phyloP scores from a whole-genome alignment of 352 stramenopile genomes.

The Globisporangium okanoganense region DNA sequence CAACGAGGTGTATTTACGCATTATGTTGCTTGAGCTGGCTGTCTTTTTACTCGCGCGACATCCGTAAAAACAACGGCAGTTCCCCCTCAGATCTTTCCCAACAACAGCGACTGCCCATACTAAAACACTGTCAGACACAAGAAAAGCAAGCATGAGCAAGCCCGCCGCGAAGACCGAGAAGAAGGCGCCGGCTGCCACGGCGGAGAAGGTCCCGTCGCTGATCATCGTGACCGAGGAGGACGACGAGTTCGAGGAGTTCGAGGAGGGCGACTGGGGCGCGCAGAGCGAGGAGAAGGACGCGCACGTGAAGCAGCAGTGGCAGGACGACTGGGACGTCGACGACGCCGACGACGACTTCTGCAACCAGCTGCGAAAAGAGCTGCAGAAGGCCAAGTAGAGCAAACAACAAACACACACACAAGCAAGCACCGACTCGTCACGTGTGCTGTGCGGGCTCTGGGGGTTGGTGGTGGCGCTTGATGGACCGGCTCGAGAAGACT shows the following conservation, averaged over 20 bases:
- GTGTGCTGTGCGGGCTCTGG: not conserved
- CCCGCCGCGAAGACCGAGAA: constrained; percentile 15
- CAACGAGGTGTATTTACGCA: constrained; percentile 15
- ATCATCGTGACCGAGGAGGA: constrained; percentile 86
- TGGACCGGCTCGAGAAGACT: not conserved
- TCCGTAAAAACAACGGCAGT: constrained; percentile 7
- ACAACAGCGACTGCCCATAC: not conserved
- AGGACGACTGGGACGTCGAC: constrained; percentile 92
- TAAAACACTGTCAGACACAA: not conserved
- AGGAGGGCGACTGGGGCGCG: constrained; percentile 74
- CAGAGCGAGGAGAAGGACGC: constrained; percentile 75
- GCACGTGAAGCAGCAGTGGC: constrained; percentile 89
- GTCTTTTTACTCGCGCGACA: constrained; percentile 15
- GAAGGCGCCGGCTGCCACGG: constrained; percentile 5
- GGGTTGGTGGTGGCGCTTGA: not conserved
- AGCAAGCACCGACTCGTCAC: not conserved
- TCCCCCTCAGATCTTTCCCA: constrained; percentile 14
- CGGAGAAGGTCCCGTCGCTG: constrained; percentile 63
- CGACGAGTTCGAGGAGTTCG: constrained; percentile 89
- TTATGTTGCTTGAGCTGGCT: too few relatives aligned
- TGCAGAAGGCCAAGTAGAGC: constrained; percentile 78
- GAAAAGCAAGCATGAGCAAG: constrained; percentile 29
- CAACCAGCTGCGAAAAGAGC: constrained; percentile 88
- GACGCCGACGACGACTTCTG: constrained; percentile 92
- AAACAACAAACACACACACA: not conserved